phyloP scores from a whole-genome alignment of 2,329 filamentous ascomycete species.

The Pseudopithomyces maydicus region DNA sequence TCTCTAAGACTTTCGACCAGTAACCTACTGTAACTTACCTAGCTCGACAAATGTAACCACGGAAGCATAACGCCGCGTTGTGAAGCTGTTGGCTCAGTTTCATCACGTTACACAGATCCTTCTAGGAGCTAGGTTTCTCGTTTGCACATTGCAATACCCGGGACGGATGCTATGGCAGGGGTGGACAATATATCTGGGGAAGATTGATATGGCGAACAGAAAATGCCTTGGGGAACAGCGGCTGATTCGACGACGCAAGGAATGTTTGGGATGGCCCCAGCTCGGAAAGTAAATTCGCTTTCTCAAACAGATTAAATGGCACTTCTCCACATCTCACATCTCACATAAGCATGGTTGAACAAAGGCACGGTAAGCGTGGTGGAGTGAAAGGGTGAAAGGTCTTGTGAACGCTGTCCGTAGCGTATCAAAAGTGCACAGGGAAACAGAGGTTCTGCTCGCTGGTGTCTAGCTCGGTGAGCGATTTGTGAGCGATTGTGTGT shows the following conservation, averaged over 20 bases:
- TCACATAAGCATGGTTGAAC: slow-evolving; percentile 16
- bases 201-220: slow-evolving; percentile 13
- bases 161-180: slow-evolving; percentile 17
- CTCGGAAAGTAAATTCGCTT: slow-evolving; percentile 3
- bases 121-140: background rate
- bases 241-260: slow-evolving; percentile 7
- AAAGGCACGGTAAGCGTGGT: background rate
- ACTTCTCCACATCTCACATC: slow-evolving; percentile 15
- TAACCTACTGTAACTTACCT: background rate
- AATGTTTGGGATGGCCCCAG: slow-evolving; percentile 7
- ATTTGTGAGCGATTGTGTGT: slow-evolving; percentile 11
- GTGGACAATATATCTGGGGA: slow-evolving; percentile 9
- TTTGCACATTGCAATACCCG: background rate
- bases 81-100: background rate
- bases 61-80: slow-evolving; percentile 5
- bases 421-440: too few relatives aligned
- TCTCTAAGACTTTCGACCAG: background rate
- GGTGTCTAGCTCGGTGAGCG: background rate
- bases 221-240: background rate
- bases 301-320: slow-evolving; percentile 9
- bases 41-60: slow-evolving; percentile 7
- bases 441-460: background rate
- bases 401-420: too few relatives aligned
- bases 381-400: too few relatives aligned
- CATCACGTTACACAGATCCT: slow-evolving; percentile 5